Evolutionary conservation across 208 protist species (phyloP).

Genomic region (Acanthamoeba culbertsoni): DNA sequence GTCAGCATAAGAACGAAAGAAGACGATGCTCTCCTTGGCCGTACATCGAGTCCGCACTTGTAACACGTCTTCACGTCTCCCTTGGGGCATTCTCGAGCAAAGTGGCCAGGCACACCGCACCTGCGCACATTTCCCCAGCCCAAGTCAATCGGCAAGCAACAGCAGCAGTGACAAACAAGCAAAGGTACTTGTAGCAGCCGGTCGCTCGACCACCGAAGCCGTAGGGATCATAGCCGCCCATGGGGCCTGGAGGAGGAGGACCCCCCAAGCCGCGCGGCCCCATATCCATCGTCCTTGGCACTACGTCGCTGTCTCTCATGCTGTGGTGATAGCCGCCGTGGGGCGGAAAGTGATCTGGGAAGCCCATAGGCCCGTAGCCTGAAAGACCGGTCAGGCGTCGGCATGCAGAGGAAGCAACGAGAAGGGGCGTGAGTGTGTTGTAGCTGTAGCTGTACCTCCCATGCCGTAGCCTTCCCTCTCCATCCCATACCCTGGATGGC

Average conservation of each 20-base stretch:
- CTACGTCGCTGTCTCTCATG: constrained; percentile 41
- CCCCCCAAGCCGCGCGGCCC: neutral
- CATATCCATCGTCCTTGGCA: constrained; percentile 46
- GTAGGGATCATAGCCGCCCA: constrained; percentile 35
- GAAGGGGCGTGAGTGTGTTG: neutral
- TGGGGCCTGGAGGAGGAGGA: neutral
- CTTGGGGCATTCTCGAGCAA: constrained; percentile 57
- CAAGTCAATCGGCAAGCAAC: too few relatives aligned
- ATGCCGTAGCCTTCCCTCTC: neutral
- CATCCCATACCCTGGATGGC: neutral
- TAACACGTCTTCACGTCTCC: constrained; percentile 55
- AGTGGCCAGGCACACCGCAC: constrained; percentile 49
- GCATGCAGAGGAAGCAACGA: neutral
- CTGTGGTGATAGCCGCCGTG: neutral
- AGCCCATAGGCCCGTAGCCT: constrained; percentile 19
- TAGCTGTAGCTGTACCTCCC: neutral
- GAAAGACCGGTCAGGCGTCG: neutral
- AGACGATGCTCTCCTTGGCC: neutral
- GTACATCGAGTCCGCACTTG: constrained; percentile 55
- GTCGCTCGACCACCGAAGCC: neutral
- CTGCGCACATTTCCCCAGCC: too few relatives aligned
- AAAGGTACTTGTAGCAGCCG: constrained; percentile 37
- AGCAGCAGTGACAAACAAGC: neutral
- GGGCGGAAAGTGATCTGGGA: neutral
- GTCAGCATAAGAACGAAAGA: neutral